A percentile compares a stretch with the other conserved stretches of the same genome.
Evolutionary conservation across 176 grass and related monocot genomes (phyloP).

Genomic region (Carex parvula): DNA sequence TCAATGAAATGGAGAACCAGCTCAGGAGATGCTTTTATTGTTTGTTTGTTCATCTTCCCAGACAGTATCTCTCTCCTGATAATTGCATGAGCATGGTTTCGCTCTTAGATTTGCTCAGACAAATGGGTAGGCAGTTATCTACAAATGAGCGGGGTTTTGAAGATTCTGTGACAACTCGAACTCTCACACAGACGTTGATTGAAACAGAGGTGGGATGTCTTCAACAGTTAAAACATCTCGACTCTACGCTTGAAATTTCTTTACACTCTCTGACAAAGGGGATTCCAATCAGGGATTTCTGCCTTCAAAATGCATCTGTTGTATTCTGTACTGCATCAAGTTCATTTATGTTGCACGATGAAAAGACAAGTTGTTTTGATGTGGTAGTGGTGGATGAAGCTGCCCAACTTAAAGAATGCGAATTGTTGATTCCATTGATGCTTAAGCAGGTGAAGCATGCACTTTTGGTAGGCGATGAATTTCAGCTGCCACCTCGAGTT

Average conservation of each 20-base stretch:
- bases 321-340: conserved; percentile 67
- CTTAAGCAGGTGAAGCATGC: conserved; percentile 46
- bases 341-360: conserved; percentile 58
- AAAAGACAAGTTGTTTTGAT: conserved; percentile 36
- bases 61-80: conserved; percentile 24
- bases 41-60: conserved; percentile 50
- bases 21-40: conserved; percentile 40
- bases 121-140: conserved; percentile 23
- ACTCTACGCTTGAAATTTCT: conserved; percentile 8
- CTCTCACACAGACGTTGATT: conserved; percentile 27
- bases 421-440: conserved; percentile 57
- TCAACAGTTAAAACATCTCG: conserved; percentile 39
- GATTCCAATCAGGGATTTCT: conserved; percentile 45
- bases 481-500: conserved; percentile 50
- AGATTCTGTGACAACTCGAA: not conserved
- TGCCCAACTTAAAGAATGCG: conserved; percentile 68
- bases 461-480: conserved; percentile 71
- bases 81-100: conserved; percentile 29
- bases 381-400: conserved; percentile 75
- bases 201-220: conserved; percentile 35
- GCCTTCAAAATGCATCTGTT: conserved; percentile 49
- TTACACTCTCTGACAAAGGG: conserved; percentile 27
- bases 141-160: conserved; percentile 32
- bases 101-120: conserved; percentile 39
- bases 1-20: not conserved